These are phyloP conservation scores for Carallia brachiata DNA, from an alignment of 345 rosid species.

Conservation along the genomic window DNA sequence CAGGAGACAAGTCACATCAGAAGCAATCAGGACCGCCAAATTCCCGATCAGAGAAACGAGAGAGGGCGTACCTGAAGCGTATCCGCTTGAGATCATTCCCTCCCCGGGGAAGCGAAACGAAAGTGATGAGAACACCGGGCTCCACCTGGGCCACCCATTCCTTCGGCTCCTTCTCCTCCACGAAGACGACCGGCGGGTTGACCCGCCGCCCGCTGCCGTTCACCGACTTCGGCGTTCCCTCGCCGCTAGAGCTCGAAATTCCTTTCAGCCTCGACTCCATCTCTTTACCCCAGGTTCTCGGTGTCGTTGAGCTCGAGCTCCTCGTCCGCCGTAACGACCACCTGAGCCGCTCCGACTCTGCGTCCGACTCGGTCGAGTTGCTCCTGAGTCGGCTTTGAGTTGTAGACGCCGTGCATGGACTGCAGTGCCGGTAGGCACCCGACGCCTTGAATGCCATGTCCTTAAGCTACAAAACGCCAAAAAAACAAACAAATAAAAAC, in stretches of 20 bases:
- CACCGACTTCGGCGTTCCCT: slow-evolving; percentile 30
- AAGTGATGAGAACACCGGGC: slow-evolving; percentile 36
- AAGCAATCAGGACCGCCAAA: slow-evolving; percentile 26
- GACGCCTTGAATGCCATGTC: slow-evolving; percentile 41
- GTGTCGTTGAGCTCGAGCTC: slow-evolving; percentile 29
- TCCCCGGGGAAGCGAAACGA: slow-evolving; percentile 30
- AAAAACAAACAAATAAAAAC: not conserved
- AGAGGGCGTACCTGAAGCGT: slow-evolving; percentile 29
- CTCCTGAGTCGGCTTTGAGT: slow-evolving; percentile 3
- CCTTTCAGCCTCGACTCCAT: slow-evolving; percentile 36
- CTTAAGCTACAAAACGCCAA: slow-evolving; percentile 12
- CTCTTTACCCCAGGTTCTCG: slow-evolving; percentile 33
- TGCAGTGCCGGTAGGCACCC: slow-evolving; percentile 34
- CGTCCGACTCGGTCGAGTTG: slow-evolving; percentile 22
- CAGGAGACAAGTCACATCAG: not conserved
- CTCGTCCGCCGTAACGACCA: slow-evolving; percentile 27
- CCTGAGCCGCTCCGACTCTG: slow-evolving; percentile 42
- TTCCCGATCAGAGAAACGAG: not conserved
- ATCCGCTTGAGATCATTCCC: slow-evolving; percentile 38
- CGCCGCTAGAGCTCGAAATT: slow-evolving; percentile 34
- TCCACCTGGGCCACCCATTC: slow-evolving; percentile 43
- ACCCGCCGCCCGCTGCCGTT: slow-evolving; percentile 31
- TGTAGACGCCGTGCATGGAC: slow-evolving; percentile 26
- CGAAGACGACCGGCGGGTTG: slow-evolving; percentile 24
- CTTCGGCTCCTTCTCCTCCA: slow-evolving; percentile 31